Conservation (phyloP, 345 rosid genomes). For the Leavenworthia alabamica region DNA sequence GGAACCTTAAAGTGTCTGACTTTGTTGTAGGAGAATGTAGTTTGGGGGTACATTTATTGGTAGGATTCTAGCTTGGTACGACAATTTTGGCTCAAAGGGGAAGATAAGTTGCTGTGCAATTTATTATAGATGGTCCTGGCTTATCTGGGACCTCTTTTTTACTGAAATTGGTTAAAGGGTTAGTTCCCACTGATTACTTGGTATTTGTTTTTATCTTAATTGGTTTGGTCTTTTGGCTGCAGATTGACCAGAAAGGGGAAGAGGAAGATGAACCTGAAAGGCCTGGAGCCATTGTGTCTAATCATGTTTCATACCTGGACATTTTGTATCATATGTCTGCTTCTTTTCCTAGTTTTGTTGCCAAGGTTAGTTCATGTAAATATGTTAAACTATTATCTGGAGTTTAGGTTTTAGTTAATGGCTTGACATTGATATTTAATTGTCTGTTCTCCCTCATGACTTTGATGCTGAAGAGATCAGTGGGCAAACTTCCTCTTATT, state of each 20-base stretch:
- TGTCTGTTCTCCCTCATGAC: slow-evolving; percentile 7
- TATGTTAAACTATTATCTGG: neutral
- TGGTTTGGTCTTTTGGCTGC: slow-evolving; percentile 8
- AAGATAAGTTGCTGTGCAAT: slow-evolving; percentile 17
- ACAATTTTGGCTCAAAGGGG: slow-evolving; percentile 8
- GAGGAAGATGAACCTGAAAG: slow-evolving; percentile 50
- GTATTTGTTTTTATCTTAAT: slow-evolving; percentile 9
- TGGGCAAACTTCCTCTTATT: slow-evolving; percentile 87
- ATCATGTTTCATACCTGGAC: slow-evolving; percentile 86
- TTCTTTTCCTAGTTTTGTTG: slow-evolving; percentile 94
- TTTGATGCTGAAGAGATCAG: slow-evolving; percentile 82
- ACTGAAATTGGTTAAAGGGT: slow-evolving; percentile 12
- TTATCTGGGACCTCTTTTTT: slow-evolving; percentile 26
- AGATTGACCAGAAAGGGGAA: slow-evolving; percentile 37
- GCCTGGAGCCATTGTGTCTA: slow-evolving; percentile 82
- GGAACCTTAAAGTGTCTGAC: slow-evolving; percentile 18
- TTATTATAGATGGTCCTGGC: slow-evolving; percentile 14
- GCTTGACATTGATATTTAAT: neutral
- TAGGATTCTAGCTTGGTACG: neutral
- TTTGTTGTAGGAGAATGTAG: neutral
- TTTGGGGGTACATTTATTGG: slow-evolving; percentile 3
- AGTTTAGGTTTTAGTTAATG: neutral
- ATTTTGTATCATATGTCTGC: slow-evolving; percentile 95
- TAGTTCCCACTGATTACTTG: neutral
- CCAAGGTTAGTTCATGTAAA: slow-evolving; percentile 65